Conservation (phyloP, 192 early-diverging fungal genomes). For the Phlyctochytrium arcticum region DNA sequence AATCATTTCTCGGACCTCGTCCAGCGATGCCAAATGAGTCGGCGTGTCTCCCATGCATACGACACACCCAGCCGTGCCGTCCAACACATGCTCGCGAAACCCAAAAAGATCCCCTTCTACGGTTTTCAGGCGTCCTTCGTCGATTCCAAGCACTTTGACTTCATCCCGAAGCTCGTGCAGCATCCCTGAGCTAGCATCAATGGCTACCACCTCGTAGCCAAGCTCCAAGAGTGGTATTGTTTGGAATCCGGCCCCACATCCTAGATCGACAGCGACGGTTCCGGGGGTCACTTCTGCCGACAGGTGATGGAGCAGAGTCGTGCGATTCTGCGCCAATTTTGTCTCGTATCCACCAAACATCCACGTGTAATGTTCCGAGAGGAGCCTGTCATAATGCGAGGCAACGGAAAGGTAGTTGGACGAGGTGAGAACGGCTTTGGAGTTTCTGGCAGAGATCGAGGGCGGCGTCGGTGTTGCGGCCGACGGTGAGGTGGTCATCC, state of each 20-base stretch:
- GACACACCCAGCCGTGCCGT: conserved; percentile 13
- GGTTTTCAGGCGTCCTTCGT: not conserved
- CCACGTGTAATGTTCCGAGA: conserved; percentile 35
- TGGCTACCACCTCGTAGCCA: conserved; percentile 17
- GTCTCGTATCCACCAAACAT: conserved; percentile 27
- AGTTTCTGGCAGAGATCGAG: not conserved
- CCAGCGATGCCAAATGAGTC: conserved; percentile 27
- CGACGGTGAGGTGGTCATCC: not conserved
- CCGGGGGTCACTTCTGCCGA: not conserved
- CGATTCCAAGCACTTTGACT: not conserved
- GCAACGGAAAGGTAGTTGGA: conserved; percentile 11
- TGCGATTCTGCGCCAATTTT: conserved; percentile 11
- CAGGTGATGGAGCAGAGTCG: conserved; percentile 1
- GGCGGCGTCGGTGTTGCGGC: conserved; percentile 1
- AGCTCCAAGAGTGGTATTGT: conserved; percentile 23
- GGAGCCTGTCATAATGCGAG: conserved; percentile 20
- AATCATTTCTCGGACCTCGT: conserved; percentile 22
- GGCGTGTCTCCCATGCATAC: conserved; percentile 41
- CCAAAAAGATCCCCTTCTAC: conserved; percentile 28
- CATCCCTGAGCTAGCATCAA: conserved; percentile 23
- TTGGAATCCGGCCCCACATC: conserved; percentile 36
- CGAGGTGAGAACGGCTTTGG: conserved; percentile 8
- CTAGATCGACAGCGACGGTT: conserved; percentile 24
- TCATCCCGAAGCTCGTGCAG: conserved; percentile 22
- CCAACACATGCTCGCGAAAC: conserved; percentile 7